These are phyloP conservation scores for Neohortaea acidophila DNA, from an alignment of 495 filamentous ascomycete species.

Conservation along the genomic window DNA sequence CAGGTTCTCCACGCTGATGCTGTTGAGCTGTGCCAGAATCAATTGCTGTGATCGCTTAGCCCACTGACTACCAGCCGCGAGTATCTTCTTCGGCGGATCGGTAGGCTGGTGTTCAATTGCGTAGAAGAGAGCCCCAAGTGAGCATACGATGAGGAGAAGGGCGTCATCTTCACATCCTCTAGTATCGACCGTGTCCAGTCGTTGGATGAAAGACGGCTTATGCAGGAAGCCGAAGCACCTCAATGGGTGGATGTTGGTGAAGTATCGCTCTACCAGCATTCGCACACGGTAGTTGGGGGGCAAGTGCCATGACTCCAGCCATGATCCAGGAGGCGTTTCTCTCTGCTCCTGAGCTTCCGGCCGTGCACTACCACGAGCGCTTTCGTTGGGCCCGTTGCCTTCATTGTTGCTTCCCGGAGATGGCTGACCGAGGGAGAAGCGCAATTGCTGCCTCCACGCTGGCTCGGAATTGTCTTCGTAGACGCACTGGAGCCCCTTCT, in stretches of 20 bases:
- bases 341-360: background rate
- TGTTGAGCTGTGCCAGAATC: background rate
- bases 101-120: background rate
- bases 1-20: background rate
- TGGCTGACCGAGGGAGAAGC: background rate
- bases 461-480: background rate
- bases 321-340: background rate
- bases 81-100: background rate
- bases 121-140: conserved; percentile 1
- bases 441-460: background rate
- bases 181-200: background rate
- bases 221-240: conserved; percentile 1
- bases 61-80: background rate
- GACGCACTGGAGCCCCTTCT: background rate
- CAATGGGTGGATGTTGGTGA: background rate
- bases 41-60: background rate
- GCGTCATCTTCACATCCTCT: background rate
- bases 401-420: background rate
- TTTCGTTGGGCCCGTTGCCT: background rate
- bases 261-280: conserved; percentile 1
- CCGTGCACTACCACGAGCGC: too few relatives aligned
- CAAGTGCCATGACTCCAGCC: background rate
- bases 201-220: conserved; percentile 3
- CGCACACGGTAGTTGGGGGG: background rate
- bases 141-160: background rate